Conservation (phyloP, 139 green algal genomes). For the Medakamo hakoo region DNA sequence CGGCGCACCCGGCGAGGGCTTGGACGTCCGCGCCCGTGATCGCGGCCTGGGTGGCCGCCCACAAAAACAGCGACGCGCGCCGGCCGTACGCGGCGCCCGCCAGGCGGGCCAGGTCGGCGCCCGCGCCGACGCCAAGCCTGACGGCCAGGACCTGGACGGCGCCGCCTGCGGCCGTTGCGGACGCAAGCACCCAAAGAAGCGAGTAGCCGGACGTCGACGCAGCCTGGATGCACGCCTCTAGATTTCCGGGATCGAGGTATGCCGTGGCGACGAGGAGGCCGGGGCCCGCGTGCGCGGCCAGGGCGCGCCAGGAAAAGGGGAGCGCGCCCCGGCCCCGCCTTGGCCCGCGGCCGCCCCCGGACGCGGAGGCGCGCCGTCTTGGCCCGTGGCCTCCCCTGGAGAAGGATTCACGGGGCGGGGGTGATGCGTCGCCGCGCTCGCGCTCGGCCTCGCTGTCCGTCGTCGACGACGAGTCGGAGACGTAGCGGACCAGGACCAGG, state of each 20-base stretch:
- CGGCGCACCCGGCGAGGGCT: neutral
- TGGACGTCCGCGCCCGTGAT: neutral
- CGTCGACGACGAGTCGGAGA: too few species aligned
- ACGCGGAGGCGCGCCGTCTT: too few species aligned
- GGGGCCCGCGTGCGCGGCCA: neutral
- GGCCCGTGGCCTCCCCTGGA: too few species aligned
- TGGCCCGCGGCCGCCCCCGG: too few species aligned
- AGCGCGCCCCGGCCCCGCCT: too few species aligned
- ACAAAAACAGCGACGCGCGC: neutral
- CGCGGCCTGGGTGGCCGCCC: neutral
- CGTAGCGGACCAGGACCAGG: too few species aligned
- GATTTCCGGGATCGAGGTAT: constrained; percentile 63
- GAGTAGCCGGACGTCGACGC: constrained; percentile 40
- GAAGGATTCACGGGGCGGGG: too few species aligned
- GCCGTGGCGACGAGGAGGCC: neutral
- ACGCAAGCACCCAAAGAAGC: constrained; percentile 64
- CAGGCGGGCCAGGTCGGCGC: neutral
- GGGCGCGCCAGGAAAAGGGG: neutral
- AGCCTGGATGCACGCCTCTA: constrained; percentile 69
- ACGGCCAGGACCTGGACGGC: neutral
- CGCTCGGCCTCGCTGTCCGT: too few species aligned
- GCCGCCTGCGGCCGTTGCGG: neutral
- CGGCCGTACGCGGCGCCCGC: neutral
- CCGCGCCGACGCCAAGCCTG: neutral
- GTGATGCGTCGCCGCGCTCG: too few species aligned